Percentiles rank a stretch among this genome's conserved stretches.
Evolutionary conservation across 164 flowering plant genomes (phyloP).

Genomic region (Litsea cubeba): DNA sequence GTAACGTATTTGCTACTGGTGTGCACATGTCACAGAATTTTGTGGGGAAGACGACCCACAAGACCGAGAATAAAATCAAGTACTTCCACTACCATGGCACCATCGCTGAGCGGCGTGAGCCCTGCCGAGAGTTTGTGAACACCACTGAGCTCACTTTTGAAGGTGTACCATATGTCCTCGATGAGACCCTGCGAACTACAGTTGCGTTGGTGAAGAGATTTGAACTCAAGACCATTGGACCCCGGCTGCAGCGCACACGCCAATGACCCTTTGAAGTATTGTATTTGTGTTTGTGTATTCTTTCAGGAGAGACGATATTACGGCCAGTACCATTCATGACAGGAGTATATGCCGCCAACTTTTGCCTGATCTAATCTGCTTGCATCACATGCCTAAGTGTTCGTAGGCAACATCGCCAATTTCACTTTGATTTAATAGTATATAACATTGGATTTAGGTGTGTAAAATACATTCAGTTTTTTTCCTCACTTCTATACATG

Average conservation of each 20-base stretch:
- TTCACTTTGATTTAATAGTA: no score
- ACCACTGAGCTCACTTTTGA: conserved; percentile 31
- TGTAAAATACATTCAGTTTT: no score
- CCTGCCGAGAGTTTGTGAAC: conserved; percentile 52
- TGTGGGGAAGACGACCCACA: conserved; percentile 58
- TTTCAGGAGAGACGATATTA: no score
- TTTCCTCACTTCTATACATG: no score
- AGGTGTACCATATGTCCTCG: conserved; percentile 47
- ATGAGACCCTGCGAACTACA: conserved; percentile 40
- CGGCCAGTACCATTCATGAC: no score
- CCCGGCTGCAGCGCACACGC: conserved; percentile 36
- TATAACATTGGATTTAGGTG: no score
- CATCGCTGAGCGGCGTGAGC: conserved; percentile 60
- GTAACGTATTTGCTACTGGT: conserved; percentile 68
- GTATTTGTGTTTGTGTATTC: no score
- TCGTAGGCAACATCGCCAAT: no score
- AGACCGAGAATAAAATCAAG: conserved; percentile 49
- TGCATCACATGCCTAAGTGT: no score
- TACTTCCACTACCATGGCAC: conserved; percentile 95
- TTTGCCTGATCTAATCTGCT: no score
- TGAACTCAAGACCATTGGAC: conserved; percentile 56
- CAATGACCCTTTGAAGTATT: conserved; percentile 29
- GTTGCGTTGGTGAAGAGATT: conserved; percentile 51
- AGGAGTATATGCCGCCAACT: no score
- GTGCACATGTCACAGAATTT: conserved; percentile 88